These are phyloP conservation scores for Botryotinia convoluta DNA, from an alignment of 2,329 filamentous ascomycete genomes.

Conservation along the genomic window DNA sequence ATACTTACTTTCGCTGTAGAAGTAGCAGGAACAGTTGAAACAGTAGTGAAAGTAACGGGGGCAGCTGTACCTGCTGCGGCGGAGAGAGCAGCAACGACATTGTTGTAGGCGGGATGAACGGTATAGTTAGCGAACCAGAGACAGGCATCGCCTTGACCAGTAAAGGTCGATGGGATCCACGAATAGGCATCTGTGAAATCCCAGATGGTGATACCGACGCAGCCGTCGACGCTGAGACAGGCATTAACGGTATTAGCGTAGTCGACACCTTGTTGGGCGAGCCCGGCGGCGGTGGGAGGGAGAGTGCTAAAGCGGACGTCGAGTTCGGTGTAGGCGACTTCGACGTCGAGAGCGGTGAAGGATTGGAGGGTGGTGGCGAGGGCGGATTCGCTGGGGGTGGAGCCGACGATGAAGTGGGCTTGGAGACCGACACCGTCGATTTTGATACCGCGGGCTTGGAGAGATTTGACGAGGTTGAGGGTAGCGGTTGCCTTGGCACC, in stretches of 20 bases:
- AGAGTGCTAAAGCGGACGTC: constrained; percentile 53
- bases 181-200: constrained; percentile 38
- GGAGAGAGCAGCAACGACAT: constrained; percentile 39
- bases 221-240: constrained; percentile 28
- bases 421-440: constrained; percentile 64
- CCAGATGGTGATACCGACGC: constrained; percentile 37
- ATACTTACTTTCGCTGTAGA: not conserved
- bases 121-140: constrained; percentile 45
- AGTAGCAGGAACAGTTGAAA: not conserved
- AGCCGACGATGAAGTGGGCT: constrained; percentile 57
- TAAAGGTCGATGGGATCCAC: constrained; percentile 45
- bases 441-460: constrained; percentile 50
- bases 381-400: constrained; percentile 46
- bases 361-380: constrained; percentile 47
- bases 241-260: constrained; percentile 41
- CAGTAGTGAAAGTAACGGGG: constrained; percentile 8
- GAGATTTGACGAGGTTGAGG: constrained; percentile 44
- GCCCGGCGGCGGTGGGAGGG: constrained; percentile 44
- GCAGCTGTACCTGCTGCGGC: constrained; percentile 13
- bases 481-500: constrained; percentile 48
- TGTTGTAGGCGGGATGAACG: constrained; percentile 46
- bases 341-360: constrained; percentile 53
- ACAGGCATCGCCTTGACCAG: constrained; percentile 43
- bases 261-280: constrained; percentile 48
- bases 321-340: constrained; percentile 62